A percentile compares a stretch with the other conserved stretches of the same genome.
Evolutionary conservation across 495 filamentous ascomycete genomes (phyloP).

Genomic region (Baudoinia panamericana): DNA sequence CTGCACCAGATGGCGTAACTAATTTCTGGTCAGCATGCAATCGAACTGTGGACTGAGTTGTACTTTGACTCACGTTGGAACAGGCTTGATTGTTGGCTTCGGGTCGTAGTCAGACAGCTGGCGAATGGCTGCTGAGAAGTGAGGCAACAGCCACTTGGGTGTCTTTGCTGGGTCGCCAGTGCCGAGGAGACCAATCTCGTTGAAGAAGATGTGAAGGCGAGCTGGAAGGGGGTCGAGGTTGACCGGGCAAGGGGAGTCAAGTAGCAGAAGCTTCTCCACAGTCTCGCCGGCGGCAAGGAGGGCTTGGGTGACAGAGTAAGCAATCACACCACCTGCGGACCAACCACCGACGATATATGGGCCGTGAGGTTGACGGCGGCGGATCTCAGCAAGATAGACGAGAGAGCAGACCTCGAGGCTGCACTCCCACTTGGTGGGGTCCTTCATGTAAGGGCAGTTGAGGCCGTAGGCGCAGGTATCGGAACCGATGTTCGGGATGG

Average conservation of each 20-base stretch:
- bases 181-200: constrained; percentile 66
- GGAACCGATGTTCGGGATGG: constrained; percentile 41
- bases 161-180: constrained; percentile 47
- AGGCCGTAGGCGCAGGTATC: constrained; percentile 47
- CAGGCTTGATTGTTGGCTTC: constrained; percentile 40
- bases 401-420: constrained; percentile 44
- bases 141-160: constrained; percentile 71
- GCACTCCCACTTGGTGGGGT: constrained; percentile 41
- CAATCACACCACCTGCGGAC: constrained; percentile 81
- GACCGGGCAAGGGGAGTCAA: constrained; percentile 72
- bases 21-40: too few species aligned
- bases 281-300: constrained; percentile 52
- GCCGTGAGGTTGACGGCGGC: constrained; percentile 61
- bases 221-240: constrained; percentile 65
- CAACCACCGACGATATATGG: constrained; percentile 59
- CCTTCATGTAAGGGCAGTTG: constrained; percentile 56
- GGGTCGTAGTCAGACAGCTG: constrained; percentile 61
- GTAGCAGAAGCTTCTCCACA: constrained; percentile 63
- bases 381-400: constrained; percentile 52
- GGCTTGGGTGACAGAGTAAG: constrained; percentile 68
- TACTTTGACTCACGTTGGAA: too few species aligned
- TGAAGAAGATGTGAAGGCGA: constrained; percentile 67
- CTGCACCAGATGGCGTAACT: constrained; percentile 64
- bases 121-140: constrained; percentile 66
- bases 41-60: too few species aligned